Conservation (phyloP, 108 stramenopile species). For the Cylindrotheca fusiformis region DNA sequence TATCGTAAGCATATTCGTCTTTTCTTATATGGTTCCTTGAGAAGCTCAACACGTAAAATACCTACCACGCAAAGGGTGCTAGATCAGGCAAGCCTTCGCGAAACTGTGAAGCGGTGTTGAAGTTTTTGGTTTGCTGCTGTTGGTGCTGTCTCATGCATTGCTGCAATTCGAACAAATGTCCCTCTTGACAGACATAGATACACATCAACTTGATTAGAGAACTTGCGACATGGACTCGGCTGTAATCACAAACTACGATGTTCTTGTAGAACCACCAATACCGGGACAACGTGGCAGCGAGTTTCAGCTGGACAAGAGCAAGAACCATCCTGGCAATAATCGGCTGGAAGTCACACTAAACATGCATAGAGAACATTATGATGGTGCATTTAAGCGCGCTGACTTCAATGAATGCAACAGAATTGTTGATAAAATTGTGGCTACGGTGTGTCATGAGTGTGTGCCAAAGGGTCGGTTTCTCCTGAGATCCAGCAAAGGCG, state of each 20-base stretch:
- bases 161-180: no score
- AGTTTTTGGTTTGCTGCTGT: no score
- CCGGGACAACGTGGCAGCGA: conserved; percentile 8
- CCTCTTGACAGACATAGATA: no score
- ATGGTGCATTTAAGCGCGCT: neutral
- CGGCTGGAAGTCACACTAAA: conserved; percentile 25
- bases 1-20: no score
- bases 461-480: conserved; percentile 32
- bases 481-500: neutral
- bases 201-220: no score
- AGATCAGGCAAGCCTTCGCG: no score
- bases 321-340: conserved; percentile 29
- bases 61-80: no score
- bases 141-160: no score
- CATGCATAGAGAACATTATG: conserved; percentile 18
- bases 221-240: neutral
- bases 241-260: conserved; percentile 28
- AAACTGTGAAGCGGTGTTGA: no score
- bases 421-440: conserved; percentile 15
- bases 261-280: conserved; percentile 24
- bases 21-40: no score
- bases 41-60: no score
- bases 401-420: conserved; percentile 10
- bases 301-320: conserved; percentile 14
- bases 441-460: conserved; percentile 13